Evolutionary conservation across 2,329 filamentous ascomycete genomes (phyloP).

Genomic region (Zymoseptoria passerinii): DNA sequence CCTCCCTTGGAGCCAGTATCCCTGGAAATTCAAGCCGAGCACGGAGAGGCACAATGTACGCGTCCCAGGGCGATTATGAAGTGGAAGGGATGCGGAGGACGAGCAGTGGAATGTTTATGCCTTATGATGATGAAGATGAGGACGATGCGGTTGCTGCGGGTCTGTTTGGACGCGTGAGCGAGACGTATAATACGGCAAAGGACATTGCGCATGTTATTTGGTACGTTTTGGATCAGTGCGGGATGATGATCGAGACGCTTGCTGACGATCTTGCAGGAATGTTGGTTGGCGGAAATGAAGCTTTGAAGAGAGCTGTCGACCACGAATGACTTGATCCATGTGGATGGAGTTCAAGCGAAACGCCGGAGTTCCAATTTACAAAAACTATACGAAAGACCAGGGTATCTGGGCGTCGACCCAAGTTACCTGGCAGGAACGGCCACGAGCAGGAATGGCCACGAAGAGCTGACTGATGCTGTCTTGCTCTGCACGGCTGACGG

Average conservation of each 20-base stretch:
- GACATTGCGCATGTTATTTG: slow-evolving; percentile 60
- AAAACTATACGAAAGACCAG: background rate
- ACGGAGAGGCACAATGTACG: slow-evolving; percentile 11
- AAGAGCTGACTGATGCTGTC: background rate
- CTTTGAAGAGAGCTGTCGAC: background rate
- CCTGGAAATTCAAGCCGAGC: slow-evolving; percentile 20
- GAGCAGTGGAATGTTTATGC: slow-evolving; percentile 85
- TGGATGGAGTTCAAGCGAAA: background rate
- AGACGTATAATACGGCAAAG: slow-evolving; percentile 61
- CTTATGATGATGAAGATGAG: slow-evolving; percentile 64
- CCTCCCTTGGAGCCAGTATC: slow-evolving; percentile 22
- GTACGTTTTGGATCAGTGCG: slow-evolving; percentile 18
- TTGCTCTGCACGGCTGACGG: background rate
- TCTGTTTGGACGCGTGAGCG: slow-evolving; percentile 69
- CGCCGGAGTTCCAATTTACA: background rate
- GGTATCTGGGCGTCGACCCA: background rate
- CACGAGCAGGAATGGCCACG: background rate
- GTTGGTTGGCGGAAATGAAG: slow-evolving; percentile 52
- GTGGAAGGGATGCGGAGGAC: slow-evolving; percentile 65
- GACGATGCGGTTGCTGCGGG: slow-evolving; percentile 47
- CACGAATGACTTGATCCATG: background rate
- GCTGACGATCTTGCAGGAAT: slow-evolving; percentile 32
- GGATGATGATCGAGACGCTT: background rate
- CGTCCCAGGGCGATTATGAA: slow-evolving; percentile 33
- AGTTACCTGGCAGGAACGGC: background rate